Conservation (phyloP, 257 asterid species). For the Knoxia roxburghii region DNA sequence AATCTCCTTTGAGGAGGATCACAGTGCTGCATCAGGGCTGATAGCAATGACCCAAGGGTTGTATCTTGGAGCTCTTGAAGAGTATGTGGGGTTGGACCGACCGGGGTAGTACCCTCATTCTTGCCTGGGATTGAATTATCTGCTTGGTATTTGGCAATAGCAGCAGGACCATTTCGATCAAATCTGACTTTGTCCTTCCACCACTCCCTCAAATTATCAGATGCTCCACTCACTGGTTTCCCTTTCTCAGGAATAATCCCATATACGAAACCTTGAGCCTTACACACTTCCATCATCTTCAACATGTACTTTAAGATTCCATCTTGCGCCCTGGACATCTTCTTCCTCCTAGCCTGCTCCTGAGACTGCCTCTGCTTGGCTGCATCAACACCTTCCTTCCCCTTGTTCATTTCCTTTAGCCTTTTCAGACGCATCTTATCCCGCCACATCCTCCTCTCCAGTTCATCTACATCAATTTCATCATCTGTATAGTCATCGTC, state of each 20-base stretch:
- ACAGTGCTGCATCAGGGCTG: conserved; percentile 90
- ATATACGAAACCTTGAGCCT: conserved; percentile 90
- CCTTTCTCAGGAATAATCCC: conserved; percentile 95
- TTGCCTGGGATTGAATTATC: conserved; percentile 44
- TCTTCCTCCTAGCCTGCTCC: conserved; percentile 91
- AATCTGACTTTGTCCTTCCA: conserved; percentile 90
- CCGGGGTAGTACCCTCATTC: conserved; percentile 31
- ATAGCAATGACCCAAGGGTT: conserved; percentile 71
- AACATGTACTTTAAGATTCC: conserved; percentile 89
- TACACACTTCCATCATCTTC: conserved; percentile 93
- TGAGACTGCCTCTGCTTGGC: conserved; percentile 77
- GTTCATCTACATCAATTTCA: conserved; percentile 76
- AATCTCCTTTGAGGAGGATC: conserved; percentile 89
- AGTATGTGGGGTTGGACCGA: conserved; percentile 73
- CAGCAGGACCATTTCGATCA: conserved; percentile 84
- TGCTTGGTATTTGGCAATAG: conserved; percentile 54
- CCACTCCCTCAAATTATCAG: conserved; percentile 87
- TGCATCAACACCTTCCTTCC: conserved; percentile 50
- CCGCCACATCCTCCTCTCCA: conserved; percentile 85
- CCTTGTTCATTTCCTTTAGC: conserved; percentile 61
- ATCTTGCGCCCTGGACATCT: conserved; percentile 93
- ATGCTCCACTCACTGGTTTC: conserved; percentile 85
- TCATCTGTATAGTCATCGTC: conserved; percentile 79
- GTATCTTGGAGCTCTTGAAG: conserved; percentile 90
- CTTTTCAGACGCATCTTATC: conserved; percentile 62